Conservation (phyloP, 2,329 filamentous ascomycete genomes). For the Sphaerulina musiva region DNA sequence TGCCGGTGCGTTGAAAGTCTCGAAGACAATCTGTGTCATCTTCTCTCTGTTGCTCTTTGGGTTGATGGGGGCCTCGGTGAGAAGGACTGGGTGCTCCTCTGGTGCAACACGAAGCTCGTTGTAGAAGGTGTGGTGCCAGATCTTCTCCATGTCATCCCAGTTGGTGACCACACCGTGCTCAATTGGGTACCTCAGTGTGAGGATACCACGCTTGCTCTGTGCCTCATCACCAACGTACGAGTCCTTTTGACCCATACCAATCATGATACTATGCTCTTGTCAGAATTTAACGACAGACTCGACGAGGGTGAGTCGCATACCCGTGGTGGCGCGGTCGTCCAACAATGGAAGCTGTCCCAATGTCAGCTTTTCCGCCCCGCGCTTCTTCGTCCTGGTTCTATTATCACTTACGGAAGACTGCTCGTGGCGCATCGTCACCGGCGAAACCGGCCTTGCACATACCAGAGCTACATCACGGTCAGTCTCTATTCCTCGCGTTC, state of each 20-base stretch:
- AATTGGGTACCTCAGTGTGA: slow-evolving; percentile 98
- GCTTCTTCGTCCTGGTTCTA: slow-evolving; percentile 20
- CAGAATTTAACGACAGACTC: slow-evolving; percentile 31
- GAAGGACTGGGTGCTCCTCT: slow-evolving; percentile 98
- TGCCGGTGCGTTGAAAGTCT: slow-evolving; percentile 99
- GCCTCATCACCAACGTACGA: slow-evolving; percentile 99
- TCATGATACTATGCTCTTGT: slow-evolving; percentile 80
- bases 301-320: slow-evolving; percentile 50
- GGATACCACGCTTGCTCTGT: slow-evolving; percentile 99
- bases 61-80: slow-evolving; percentile 99
- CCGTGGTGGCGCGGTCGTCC: slow-evolving; percentile 99
- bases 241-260: slow-evolving; percentile 99
- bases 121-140: slow-evolving; percentile 99
- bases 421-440: slow-evolving; percentile 99
- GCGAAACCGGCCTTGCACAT: slow-evolving; percentile 99
- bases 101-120: slow-evolving; percentile 99
- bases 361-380: slow-evolving; percentile 21
- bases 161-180: slow-evolving; percentile 99
- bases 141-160: slow-evolving; percentile 99
- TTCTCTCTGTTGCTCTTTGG: slow-evolving; percentile 99
- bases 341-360: slow-evolving; percentile 82
- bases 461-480: slow-evolving; percentile 68
- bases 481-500: slow-evolving; percentile 17
- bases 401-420: slow-evolving; percentile 94
- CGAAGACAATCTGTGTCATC: slow-evolving; percentile 99